These are phyloP conservation scores for Fusarium globosum DNA, from an alignment of 2,329 filamentous ascomycete species.

Conservation along the genomic window DNA sequence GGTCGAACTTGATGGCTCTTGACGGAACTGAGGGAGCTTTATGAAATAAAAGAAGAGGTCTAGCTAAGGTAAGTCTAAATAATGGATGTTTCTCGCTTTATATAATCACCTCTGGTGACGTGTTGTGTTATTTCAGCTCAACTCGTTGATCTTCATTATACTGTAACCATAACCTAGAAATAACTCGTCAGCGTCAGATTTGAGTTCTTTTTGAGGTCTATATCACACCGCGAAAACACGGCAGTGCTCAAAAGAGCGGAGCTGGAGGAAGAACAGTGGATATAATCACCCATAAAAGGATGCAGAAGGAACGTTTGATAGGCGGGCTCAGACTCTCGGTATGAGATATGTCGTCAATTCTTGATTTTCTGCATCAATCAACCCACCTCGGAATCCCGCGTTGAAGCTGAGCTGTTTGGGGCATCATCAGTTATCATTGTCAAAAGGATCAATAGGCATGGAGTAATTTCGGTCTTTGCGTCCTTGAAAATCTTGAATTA, in stretches of 20 bases:
- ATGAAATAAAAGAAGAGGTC: accelerated
- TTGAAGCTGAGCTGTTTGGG: neutral
- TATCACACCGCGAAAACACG: neutral
- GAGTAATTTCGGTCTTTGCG: neutral
- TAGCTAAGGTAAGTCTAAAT: accelerated
- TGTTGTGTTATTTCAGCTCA: too few relatives aligned
- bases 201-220: neutral
- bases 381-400: neutral
- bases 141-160: neutral
- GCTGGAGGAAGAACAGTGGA: neutral
- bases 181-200: neutral
- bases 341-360: too few relatives aligned
- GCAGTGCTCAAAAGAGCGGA: neutral
- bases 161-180: neutral
- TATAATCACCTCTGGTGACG: too few relatives aligned
- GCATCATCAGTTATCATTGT: neutral
- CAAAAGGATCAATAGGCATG: neutral
- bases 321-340: neutral
- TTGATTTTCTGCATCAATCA: neutral
- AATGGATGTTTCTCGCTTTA: neutral
- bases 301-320: neutral
- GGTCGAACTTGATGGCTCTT: neutral
- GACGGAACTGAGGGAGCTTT: too few relatives aligned
- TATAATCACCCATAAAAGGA: neutral
- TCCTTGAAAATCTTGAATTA: too few relatives aligned